phyloP scores from a whole-genome alignment of 176 grass and related monocot species.

The Typha latifolia region DNA sequence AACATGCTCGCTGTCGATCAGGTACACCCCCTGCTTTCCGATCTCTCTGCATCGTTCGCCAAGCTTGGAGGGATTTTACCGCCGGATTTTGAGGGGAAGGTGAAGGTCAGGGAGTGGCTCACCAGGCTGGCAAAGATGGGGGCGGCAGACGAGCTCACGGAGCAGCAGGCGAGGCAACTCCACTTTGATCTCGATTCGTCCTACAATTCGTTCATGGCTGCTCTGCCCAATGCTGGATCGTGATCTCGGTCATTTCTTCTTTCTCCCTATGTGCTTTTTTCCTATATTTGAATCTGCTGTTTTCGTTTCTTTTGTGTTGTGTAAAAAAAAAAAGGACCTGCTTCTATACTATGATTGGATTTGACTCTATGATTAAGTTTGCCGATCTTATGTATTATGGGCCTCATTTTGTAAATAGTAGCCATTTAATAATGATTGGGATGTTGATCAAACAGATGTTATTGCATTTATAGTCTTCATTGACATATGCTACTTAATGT shows the following conservation, averaged over 20 bases:
- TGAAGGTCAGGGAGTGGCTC: slow-evolving; percentile 82
- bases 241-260: slow-evolving; percentile 16
- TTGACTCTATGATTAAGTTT: too few relatives aligned
- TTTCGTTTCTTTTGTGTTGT: background rate
- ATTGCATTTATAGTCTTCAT: too few relatives aligned
- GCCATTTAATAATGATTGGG: too few relatives aligned
- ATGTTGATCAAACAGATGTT: too few relatives aligned
- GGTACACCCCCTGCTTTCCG: slow-evolving; percentile 82
- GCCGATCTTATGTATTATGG: too few relatives aligned
- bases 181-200: slow-evolving; percentile 90
- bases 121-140: slow-evolving; percentile 80
- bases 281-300: background rate
- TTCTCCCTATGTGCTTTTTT: background rate
- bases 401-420: too few relatives aligned
- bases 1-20: slow-evolving; percentile 96
- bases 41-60: slow-evolving; percentile 69
- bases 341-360: too few relatives aligned
- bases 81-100: slow-evolving; percentile 81
- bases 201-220: slow-evolving; percentile 75
- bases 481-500: too few relatives aligned
- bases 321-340: too few relatives aligned
- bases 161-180: slow-evolving; percentile 88
- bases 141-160: slow-evolving; percentile 81
- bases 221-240: slow-evolving; percentile 53
- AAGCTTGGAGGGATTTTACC: slow-evolving; percentile 62